Conservation (phyloP, 768 basidiomycete genomes). For the Calocybe indica region DNA sequence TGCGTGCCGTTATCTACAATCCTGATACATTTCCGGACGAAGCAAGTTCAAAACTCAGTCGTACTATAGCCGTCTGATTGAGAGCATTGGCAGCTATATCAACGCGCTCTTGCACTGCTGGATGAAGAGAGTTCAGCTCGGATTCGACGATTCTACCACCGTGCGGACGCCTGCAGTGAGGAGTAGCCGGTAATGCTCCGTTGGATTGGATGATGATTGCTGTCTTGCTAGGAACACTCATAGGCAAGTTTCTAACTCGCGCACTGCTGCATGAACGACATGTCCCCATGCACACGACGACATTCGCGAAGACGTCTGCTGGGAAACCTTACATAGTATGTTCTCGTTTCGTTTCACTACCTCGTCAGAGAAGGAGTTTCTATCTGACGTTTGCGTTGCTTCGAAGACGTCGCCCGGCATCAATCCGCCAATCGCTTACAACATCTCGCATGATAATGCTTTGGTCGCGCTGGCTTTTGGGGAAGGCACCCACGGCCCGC, state of each 20-base stretch:
- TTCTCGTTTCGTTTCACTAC: conserved; percentile 7
- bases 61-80: conserved; percentile 1
- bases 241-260: conserved; percentile 73
- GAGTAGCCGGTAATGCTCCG: conserved; percentile 4
- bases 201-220: background rate
- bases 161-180: conserved; percentile 74
- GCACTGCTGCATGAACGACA: conserved; percentile 56
- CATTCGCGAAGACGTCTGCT: conserved; percentile 49
- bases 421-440: conserved; percentile 64
- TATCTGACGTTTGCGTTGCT: background rate
- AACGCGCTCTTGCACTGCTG: conserved; percentile 48
- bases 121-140: conserved; percentile 50
- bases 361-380: background rate
- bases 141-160: conserved; percentile 61
- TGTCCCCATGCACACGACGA: conserved; percentile 37
- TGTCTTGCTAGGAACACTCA: conserved; percentile 53
- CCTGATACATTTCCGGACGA: conserved; percentile 34
- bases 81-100: conserved; percentile 47
- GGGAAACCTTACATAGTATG: conserved; percentile 78
- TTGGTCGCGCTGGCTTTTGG: conserved; percentile 66
- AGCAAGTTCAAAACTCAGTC: conserved; percentile 17
- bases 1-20: conserved; percentile 39
- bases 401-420: conserved; percentile 38
- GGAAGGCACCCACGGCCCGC: conserved; percentile 32
- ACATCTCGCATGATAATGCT: conserved; percentile 77